Base-by-base conservation (phyloP, 768 basidiomycete species). In the Tulasnella sp. region DNA sequence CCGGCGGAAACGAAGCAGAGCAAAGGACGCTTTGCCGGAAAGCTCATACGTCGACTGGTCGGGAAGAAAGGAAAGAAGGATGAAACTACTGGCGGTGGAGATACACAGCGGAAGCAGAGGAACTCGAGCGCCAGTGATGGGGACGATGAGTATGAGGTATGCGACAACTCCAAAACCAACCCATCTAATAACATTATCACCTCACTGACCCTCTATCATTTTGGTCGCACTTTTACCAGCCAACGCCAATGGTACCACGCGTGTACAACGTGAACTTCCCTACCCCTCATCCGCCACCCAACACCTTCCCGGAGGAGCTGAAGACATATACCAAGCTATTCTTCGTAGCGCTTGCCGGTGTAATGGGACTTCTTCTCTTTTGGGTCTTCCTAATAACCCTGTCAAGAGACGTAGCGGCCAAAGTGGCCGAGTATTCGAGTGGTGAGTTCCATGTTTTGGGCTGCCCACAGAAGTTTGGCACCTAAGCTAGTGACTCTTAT, bases 271-370 rank as follows among this genome's bases (percentile, higher is more conserved):
- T 94, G 73, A 92, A 94, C 80, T 83, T 94, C 81, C 85, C 92
- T 19, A 84, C 88, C 32, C 84, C 86, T 19, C 80, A 86, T 32
- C 78, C 83, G 32, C 82, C 84, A 47, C 85, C 81, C 74, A 87
- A 87, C 35, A 90, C 92, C 74, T 80, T 83, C 40, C 95, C 95
- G 26, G 92, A 94, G 80, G 82, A 95, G 69, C 82, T 97, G 35
- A 85, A 94, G 74, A 92, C 92, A 74, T 98, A 98, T 80, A 83
- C 96, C 26, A 96, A 98, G 79, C 93, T 98, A 81, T 88, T 92
- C 80, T 97, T 97, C 83, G 97, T 98, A 80, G 81, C 92, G 29
- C 89, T 91, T 6, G 85, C 98, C 41, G 87, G 94, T 64, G 76
- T 92, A 44, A 82, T 95, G 64, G 90, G 92, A 77, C 81, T 99